These are phyloP conservation scores for Euphrasia arctica DNA, from an alignment of 305 asterid species.

Conservation along the genomic window DNA sequence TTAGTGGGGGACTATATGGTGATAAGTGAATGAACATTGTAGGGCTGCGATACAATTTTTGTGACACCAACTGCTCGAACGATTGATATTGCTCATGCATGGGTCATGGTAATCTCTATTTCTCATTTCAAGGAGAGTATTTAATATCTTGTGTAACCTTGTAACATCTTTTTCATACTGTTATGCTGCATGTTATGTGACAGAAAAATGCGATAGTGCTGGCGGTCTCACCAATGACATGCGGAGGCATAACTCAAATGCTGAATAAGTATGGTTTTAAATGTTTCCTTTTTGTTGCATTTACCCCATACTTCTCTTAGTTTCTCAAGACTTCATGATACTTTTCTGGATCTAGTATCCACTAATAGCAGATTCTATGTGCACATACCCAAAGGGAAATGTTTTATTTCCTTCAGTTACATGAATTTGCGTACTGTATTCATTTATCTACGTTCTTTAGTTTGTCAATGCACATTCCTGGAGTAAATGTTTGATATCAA, in stretches of 20 bases:
- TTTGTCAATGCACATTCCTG: too few species aligned
- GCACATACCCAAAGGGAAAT: too few species aligned
- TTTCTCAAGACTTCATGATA: background rate
- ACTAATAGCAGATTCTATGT: too few species aligned
- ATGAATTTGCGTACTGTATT: too few species aligned
- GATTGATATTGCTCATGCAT: conserved; percentile 72
- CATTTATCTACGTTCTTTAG: too few species aligned
- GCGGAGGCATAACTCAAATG: conserved; percentile 66
- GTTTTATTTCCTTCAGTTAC: too few species aligned
- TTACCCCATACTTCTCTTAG: conserved; percentile 20
- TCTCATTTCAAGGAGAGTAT: conserved; percentile 19
- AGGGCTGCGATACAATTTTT: conserved; percentile 95
- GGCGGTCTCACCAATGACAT: conserved; percentile 78
- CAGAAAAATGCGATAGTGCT: conserved; percentile 85
- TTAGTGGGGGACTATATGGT: conserved; percentile 6
- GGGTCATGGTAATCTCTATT: conserved; percentile 47
- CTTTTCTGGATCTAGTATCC: too few species aligned
- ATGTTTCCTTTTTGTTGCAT: conserved; percentile 26
- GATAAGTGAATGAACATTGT: conserved; percentile 26
- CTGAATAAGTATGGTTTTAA: conserved; percentile 65
- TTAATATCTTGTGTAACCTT: conserved; percentile 25
- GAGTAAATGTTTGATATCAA: too few species aligned
- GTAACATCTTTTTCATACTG: conserved; percentile 8
- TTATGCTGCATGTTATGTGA: conserved; percentile 27
- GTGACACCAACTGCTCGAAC: conserved; percentile 96